Percentiles rank a stretch among this genome's conserved stretches.
Conservation (phyloP, 257 asterid genomes). For the Catharanthus roseus region DNA sequence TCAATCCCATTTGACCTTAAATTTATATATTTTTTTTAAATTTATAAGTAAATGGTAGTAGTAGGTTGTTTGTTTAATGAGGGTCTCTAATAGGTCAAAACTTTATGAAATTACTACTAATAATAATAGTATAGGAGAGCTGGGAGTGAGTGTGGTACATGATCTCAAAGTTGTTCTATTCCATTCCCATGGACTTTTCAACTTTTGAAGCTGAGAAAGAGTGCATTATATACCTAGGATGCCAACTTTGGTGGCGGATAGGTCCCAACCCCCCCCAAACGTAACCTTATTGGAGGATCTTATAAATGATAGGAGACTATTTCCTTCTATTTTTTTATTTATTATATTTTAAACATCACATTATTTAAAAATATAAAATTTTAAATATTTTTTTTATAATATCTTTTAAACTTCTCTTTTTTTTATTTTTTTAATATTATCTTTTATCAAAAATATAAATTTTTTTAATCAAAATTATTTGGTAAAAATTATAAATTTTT, state of each 20-base stretch:
- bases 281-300: neutral
- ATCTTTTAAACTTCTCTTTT: no score
- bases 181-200: neutral
- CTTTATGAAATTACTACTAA: neutral
- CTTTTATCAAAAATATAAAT: no score
- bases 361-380: no score
- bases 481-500: no score
- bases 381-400: no score
- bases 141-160: neutral
- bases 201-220: neutral
- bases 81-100: conserved; percentile 11
- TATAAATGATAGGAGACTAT: no score
- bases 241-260: conserved; percentile 15
- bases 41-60: no score
- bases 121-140: no score
- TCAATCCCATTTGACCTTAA: conserved; percentile 15
- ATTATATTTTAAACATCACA: no score
- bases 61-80: neutral
- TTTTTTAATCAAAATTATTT: no score
- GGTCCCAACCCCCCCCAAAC: conserved; percentile 16
- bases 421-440: no score
- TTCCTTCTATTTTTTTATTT: no score
- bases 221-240: conserved; percentile 25
- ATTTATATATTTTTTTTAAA: neutral
- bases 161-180: conserved; percentile 4